Percentiles rank a stretch among this genome's conserved stretches.
Evolutionary conservation across 805 yeast species (phyloP).

Genomic region (Starmera caribaea): DNA sequence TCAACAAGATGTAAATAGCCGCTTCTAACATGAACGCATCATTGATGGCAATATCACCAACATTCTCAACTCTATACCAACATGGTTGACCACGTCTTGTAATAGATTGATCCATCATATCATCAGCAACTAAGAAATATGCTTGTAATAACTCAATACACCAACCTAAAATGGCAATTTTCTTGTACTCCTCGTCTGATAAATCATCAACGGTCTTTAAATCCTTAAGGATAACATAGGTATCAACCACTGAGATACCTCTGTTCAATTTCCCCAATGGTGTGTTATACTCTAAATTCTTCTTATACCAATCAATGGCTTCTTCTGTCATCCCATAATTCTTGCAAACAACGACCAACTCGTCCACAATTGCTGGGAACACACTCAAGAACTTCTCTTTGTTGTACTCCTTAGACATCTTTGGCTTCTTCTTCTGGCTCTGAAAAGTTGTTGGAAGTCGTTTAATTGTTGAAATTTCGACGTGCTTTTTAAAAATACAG

Average conservation of each 20-base stretch:
- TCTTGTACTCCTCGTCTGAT: conserved; percentile 60
- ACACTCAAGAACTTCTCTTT: conserved; percentile 52
- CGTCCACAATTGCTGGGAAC: conserved; percentile 73
- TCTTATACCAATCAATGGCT: conserved; percentile 78
- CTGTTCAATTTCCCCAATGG: conserved; percentile 97
- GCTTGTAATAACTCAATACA: conserved; percentile 91
- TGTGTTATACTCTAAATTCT: conserved; percentile 70
- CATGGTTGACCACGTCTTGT: conserved; percentile 99
- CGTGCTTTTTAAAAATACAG: background rate
- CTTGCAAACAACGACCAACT: conserved; percentile 50
- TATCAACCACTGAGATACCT: conserved; percentile 91
- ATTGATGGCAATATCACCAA: conserved; percentile 90
- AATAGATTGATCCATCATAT: conserved; percentile 94
- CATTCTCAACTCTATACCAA: conserved; percentile 80
- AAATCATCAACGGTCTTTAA: conserved; percentile 50
- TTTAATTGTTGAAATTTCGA: background rate
- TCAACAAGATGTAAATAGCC: conserved; percentile 80
- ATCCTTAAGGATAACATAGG: conserved; percentile 72
- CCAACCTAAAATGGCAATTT: conserved; percentile 91
- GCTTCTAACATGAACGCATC: conserved; percentile 97
- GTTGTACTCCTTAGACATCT: conserved; percentile 19
- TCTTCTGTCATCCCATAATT: conserved; percentile 76
- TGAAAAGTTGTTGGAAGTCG: background rate
- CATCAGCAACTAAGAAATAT: conserved; percentile 94
- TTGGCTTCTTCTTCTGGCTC: background rate